Percentiles rank a stretch among this genome's conserved stretches.
These are phyloP conservation scores for Penicillium longicatenatum DNA, from an alignment of 495 filamentous ascomycete species.

Conservation along the genomic window DNA sequence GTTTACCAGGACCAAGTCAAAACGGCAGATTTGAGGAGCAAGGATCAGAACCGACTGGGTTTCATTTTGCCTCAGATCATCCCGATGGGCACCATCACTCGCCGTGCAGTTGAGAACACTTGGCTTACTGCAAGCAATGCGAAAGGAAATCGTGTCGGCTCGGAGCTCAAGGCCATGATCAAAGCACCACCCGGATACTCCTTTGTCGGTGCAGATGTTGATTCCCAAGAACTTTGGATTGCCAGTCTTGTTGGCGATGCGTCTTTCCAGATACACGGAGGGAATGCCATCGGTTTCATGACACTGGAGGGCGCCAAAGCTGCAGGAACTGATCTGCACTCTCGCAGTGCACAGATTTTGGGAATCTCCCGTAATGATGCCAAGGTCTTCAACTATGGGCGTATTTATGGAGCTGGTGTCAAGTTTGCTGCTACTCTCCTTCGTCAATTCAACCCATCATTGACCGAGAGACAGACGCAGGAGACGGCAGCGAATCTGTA, in stretches of 20 bases:
- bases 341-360: conserved; percentile 85
- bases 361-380: conserved; percentile 93
- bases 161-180: conserved; percentile 96
- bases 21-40: conserved; percentile 12
- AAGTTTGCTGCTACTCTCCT: conserved; percentile 91
- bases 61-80: conserved; percentile 98
- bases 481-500: conserved; percentile 81
- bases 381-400: conserved; percentile 98
- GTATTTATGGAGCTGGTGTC: conserved; percentile 94
- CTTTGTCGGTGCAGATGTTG: conserved; percentile 97
- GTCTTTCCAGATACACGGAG: conserved; percentile 90
- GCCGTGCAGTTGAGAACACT: conserved; percentile 94
- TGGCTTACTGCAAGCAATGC: conserved; percentile 99
- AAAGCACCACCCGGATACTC: conserved; percentile 85
- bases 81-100: conserved; percentile 98
- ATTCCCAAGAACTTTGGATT: conserved; percentile 99
- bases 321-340: conserved; percentile 92
- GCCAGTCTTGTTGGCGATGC: conserved; percentile 93
- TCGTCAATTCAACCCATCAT: conserved; percentile 84
- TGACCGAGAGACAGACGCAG: conserved; percentile 75
- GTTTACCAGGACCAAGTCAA: conserved; percentile 72
- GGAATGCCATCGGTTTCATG: conserved; percentile 98
- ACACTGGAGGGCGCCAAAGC: conserved; percentile 94
- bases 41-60: conserved; percentile 52
- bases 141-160: conserved; percentile 91